Evolutionary conservation across 306 rosid genomes (phyloP), one percentile per base, ranked within the genome.

Genomic region (Cicer chorassanicum): DNA sequence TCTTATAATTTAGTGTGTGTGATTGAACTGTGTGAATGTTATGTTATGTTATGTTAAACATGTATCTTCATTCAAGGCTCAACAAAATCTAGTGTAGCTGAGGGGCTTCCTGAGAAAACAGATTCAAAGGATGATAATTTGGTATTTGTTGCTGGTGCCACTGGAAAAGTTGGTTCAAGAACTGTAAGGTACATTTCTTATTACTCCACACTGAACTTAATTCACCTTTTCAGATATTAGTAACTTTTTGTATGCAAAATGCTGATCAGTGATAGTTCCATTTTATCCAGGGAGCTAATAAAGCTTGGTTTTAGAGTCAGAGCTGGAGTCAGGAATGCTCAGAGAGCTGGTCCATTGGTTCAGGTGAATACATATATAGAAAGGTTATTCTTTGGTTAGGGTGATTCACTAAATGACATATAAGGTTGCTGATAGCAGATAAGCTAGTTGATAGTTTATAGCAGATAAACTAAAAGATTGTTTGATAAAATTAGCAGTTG

Each of bases 121-220:
- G 84, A 77, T 64, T 63, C 80, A 44, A 88, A 85, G 78, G 91
- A 94, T 80, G 92, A 85, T 12, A 84, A 91, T 79, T 70, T 91
- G 14, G 97, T 85, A n/a, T 94, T 94, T 82, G 96, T 94, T 73
- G 98, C 98, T n/a, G 98, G 98, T 56, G 97, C 98, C 62, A 91
- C 97, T 46, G 98, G 98, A 50, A 89, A 13, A 86, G 98, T 94
- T 82, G 98, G 98, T 71, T 94, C 96, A 71, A 80, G 97, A 82
- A 87, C 96, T 21, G 98, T 94, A 72, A 94, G 98, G 98, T 91
- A 73, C 66, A 46, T 79, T 67, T 78, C 21, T 56, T 75, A 48
- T 16, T 21, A 16, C 48, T 16, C 60, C 34, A 18, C 36, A 55
- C 36, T 54, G n/a, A 9, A 19, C n/a, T 56, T 49, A 6, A 49